A percentile compares a stretch with the other conserved stretches of the same genome.
These are phyloP conservation scores for Penicillium sp. DNA, from an alignment of 2,329 filamentous ascomycete genomes.

Conservation along the genomic window DNA sequence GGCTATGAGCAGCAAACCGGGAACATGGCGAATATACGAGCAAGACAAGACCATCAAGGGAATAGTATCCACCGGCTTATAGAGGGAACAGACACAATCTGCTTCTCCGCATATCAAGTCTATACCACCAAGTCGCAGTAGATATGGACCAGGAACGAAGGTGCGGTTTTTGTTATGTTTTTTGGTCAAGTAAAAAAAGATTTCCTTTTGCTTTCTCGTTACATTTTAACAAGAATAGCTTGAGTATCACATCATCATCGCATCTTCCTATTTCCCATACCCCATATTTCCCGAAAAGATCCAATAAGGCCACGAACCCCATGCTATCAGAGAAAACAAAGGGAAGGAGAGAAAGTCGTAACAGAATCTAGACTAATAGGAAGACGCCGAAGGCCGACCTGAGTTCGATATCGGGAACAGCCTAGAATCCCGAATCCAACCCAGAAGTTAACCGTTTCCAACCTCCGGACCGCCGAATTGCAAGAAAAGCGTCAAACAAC, in stretches of 20 bases:
- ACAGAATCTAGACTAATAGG: conserved; percentile 25
- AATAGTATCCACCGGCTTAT: neutral
- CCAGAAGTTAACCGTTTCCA: conserved; percentile 33
- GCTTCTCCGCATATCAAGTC: neutral
- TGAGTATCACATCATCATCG: conserved; percentile 33
- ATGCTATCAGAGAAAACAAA: conserved; percentile 16
- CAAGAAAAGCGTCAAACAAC: conserved; percentile 33
- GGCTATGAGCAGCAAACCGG: neutral
- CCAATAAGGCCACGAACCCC: conserved; percentile 22
- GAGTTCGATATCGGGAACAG: conserved; percentile 29
- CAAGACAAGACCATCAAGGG: neutral
- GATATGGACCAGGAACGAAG: neutral
- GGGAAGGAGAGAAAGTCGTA: conserved; percentile 15
- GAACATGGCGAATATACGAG: neutral
- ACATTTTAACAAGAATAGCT: conserved; percentile 29
- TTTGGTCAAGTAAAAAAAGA: conserved; percentile 23
- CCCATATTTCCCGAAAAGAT: conserved; percentile 17
- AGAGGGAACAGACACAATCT: neutral
- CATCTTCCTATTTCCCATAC: conserved; percentile 29
- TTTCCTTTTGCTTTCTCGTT: conserved; percentile 33
- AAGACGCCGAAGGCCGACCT: conserved; percentile 32
- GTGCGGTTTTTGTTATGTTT: conserved; percentile 16
- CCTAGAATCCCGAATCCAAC: conserved; percentile 32
- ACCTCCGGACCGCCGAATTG: conserved; percentile 39
- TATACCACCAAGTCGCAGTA: neutral